Evolutionary conservation across 1,284 basidiomycete genomes (phyloP).

Genomic region (Ustilago loliicola): DNA sequence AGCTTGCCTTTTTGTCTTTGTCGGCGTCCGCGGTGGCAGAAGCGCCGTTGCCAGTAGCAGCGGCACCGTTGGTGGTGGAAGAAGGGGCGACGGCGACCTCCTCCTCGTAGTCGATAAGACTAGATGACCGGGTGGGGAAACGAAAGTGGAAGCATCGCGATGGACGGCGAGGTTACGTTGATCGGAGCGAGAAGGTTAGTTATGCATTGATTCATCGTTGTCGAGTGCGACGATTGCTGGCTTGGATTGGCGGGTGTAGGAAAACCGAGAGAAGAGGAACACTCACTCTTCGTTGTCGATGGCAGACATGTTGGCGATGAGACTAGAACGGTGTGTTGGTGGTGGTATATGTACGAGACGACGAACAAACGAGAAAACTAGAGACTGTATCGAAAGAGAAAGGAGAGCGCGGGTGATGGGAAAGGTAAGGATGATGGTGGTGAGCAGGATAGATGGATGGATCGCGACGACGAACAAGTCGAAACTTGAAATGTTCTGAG

Average conservation of each 20-base stretch:
- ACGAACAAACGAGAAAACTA: constrained; percentile 5
- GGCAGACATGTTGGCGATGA: constrained; percentile 40
- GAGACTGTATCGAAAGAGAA: neutral
- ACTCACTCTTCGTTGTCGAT: constrained; percentile 71
- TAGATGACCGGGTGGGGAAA: constrained; percentile 21
- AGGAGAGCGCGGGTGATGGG: neutral
- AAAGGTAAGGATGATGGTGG: constrained; percentile 4
- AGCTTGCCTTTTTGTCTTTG: constrained; percentile 69
- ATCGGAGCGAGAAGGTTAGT: constrained; percentile 14
- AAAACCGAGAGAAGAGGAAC: constrained; percentile 11
- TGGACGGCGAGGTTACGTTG: neutral
- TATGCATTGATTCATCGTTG: constrained; percentile 7
- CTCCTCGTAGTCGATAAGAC: constrained; percentile 71
- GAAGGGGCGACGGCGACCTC: constrained; percentile 66
- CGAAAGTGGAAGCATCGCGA: neutral
- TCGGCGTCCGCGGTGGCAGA: constrained; percentile 59
- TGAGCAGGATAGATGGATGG: constrained; percentile 6
- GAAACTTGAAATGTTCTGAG: neutral
- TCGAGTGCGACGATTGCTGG: neutral
- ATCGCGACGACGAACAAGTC: constrained; percentile 13
- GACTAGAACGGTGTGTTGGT: constrained; percentile 4
- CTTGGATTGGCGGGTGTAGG: neutral
- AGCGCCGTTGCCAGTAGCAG: constrained; percentile 54
- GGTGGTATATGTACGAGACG: constrained; percentile 9
- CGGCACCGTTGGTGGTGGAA: constrained; percentile 58